Conservation (phyloP, 306 rosid genomes). For the Vicia villosa region DNA sequence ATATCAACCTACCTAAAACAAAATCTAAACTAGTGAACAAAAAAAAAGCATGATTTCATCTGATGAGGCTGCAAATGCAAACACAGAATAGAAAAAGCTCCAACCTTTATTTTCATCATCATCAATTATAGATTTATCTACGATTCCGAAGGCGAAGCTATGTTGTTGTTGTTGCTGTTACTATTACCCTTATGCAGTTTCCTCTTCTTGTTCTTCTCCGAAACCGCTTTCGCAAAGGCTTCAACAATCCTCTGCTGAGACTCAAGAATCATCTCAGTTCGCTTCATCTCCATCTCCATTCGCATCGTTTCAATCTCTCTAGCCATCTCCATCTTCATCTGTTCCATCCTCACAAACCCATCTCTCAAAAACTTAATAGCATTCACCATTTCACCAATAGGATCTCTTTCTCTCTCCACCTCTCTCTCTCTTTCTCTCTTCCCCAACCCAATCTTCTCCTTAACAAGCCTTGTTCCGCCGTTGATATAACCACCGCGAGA, state of each 20-base stretch:
- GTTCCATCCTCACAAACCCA: conserved; percentile 92
- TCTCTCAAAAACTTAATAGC: conserved; percentile 86
- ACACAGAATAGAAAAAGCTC: not conserved
- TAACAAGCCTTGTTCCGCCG: conserved; percentile 41
- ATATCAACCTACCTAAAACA: conserved; percentile 18
- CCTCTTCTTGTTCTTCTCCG: conserved; percentile 62
- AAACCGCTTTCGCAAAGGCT: conserved; percentile 79
- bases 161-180: conserved; percentile 13
- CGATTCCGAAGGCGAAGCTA: conserved; percentile 60
- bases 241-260: conserved; percentile 93
- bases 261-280: conserved; percentile 88
- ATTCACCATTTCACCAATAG: conserved; percentile 73
- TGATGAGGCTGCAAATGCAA: not conserved
- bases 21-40: not conserved
- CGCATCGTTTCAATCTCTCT: conserved; percentile 88
- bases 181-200: conserved; percentile 49
- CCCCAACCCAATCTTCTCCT: conserved; percentile 21
- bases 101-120: conserved; percentile 6
- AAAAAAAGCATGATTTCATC: not conserved
- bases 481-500: conserved; percentile 18
- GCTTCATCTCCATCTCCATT: conserved; percentile 98
- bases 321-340: conserved; percentile 99
- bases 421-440: conserved; percentile 24
- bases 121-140: conserved; percentile 18
- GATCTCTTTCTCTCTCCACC: conserved; percentile 62